Conservation (phyloP, 1,139 yeast genomes). For the Pneumocystis sp. region DNA sequence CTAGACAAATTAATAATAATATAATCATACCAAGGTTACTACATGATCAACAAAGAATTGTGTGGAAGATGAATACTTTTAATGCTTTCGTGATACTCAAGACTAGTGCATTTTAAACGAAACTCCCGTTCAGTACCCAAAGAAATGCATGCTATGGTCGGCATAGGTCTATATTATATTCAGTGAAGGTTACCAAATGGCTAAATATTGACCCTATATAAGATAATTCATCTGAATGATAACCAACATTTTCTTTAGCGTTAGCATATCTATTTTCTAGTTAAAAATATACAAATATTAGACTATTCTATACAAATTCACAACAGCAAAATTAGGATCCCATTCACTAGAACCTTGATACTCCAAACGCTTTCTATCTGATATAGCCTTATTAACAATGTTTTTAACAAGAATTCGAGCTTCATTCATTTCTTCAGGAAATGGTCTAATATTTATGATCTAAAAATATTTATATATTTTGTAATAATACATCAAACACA, state of each 20-base stretch:
- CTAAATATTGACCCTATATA: conserved; percentile 33
- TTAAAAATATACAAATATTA: not conserved
- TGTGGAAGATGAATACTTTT: conserved; percentile 46
- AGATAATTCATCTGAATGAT: conserved; percentile 60
- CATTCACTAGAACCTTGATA: conserved; percentile 30
- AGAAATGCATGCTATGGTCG: conserved; percentile 48
- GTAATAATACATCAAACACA: not conserved
- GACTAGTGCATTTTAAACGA: conserved; percentile 19
- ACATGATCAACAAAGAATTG: conserved; percentile 50
- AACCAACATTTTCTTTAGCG: conserved; percentile 41
- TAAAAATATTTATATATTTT: not conserved
- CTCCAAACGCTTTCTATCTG: conserved; percentile 21
- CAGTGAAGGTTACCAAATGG: not conserved
- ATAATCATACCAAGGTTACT: not conserved
- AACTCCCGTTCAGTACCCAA: conserved; percentile 57
- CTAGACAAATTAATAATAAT: not conserved
- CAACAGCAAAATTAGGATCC: conserved; percentile 40
- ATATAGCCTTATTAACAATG: conserved; percentile 29
- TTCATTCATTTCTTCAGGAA: conserved; percentile 28
- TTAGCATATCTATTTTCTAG: conserved; percentile 26
- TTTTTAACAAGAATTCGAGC: conserved; percentile 33
- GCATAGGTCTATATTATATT: conserved; percentile 31
- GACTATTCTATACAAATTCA: conserved; percentile 27
- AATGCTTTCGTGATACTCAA: conserved; percentile 16
- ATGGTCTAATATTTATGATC: conserved; percentile 20